Evolutionary conservation across 2,329 filamentous ascomycete species (phyloP).

Genomic region (Venturia asperata): DNA sequence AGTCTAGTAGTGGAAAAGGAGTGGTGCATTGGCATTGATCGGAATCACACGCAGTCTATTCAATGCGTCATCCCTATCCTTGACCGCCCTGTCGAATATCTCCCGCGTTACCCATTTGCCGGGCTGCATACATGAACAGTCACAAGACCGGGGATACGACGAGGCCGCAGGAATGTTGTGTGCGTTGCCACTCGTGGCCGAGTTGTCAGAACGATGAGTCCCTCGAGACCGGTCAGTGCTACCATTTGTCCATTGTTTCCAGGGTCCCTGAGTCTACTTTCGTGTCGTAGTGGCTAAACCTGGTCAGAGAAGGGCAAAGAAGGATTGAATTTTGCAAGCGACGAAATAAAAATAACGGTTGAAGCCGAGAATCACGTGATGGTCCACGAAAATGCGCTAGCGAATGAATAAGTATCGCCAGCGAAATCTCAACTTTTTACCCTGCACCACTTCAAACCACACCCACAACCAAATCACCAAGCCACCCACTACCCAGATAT

Average conservation of each 20-base stretch:
- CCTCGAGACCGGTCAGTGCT: too few relatives aligned
- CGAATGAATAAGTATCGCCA: neutral
- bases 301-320: neutral
- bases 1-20: neutral
- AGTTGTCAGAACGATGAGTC: too few relatives aligned
- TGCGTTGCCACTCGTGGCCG: too few relatives aligned
- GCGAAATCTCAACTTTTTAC: neutral
- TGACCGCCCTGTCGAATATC: neutral
- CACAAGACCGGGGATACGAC: neutral
- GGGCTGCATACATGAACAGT: conserved; percentile 6
- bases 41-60: neutral
- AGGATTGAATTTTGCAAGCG: neutral
- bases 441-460: neutral
- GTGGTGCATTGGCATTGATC: neutral
- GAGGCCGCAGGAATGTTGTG: conserved; percentile 2
- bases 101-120: neutral
- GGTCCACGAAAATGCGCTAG: neutral
- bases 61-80: neutral
- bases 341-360: neutral
- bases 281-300: too few relatives aligned
- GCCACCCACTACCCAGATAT: conserved; percentile 9
- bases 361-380: neutral
- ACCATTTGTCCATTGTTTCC: too few relatives aligned
- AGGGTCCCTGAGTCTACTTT: too few relatives aligned
- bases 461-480: neutral